A percentile compares a stretch with the other conserved stretches of the same genome.
These are phyloP conservation scores for Agrostemma githago DNA, from an alignment of 148 eudicot genomes.

Conservation along the genomic window DNA sequence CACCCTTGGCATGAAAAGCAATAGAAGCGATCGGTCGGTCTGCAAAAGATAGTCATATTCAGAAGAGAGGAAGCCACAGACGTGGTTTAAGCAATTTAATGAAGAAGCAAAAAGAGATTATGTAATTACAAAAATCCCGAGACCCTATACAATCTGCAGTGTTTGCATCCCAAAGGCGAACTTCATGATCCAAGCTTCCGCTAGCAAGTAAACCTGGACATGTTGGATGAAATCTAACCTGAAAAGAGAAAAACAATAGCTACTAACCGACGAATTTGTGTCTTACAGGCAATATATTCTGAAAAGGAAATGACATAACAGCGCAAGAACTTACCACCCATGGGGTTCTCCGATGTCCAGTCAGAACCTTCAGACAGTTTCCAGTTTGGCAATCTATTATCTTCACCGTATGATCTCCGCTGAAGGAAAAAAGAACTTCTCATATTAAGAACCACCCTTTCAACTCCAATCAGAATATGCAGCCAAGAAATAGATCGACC, in stretches of 20 bases:
- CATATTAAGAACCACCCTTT: background rate
- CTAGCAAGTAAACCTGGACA: constrained; percentile 88
- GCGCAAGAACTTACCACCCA: constrained; percentile 67
- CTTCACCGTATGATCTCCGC: constrained; percentile 98
- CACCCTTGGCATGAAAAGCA: constrained; percentile 97
- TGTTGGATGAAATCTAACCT: constrained; percentile 34
- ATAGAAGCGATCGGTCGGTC: constrained; percentile 97
- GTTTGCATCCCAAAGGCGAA: constrained; percentile 95
- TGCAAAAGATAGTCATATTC: constrained; percentile 31
- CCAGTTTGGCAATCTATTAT: constrained; percentile 78
- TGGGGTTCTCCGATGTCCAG: constrained; percentile 97
- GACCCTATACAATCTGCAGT: constrained; percentile 89
- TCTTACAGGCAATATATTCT: constrained; percentile 2
- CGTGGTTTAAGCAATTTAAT: background rate
- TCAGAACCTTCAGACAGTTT: constrained; percentile 74
- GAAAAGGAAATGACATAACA: background rate
- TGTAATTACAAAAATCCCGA: constrained; percentile 78
- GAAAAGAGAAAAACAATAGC: constrained; percentile 15
- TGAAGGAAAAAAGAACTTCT: constrained; percentile 28
- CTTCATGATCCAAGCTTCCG: constrained; percentile 98
- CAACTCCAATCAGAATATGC: background rate
- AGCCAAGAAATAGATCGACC: constrained; percentile 15
- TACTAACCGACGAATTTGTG: background rate
- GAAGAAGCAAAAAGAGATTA: constrained; percentile 1
- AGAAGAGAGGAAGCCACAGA: background rate